Base-by-base conservation (phyloP, 208 protist genomes). In the Leptomonas seymouri region DNA sequence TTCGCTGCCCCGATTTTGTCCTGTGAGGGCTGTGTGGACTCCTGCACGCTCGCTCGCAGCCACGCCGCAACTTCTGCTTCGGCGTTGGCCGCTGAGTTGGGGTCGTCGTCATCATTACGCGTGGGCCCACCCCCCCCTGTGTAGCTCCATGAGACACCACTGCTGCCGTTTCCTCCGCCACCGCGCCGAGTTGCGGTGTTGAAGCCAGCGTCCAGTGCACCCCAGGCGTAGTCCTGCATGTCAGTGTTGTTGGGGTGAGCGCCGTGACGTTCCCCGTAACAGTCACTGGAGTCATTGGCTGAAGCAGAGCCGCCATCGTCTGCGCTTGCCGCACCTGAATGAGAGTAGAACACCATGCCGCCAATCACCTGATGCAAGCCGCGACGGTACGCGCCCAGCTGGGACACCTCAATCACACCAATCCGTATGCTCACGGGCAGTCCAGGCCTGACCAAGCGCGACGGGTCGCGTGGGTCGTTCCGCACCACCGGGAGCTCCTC, bases 11-110 rank as follows among this genome's bases (percentile, higher is more conserved):
- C n/a, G 5, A 15, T 12, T 2, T 12, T 8, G 16, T 34, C 21
- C 18, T 42, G 54, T 7, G n/a, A 12, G 34, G 61, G 34, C 25
- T 64, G 53, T 39, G 60, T 36, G 44, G 63, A 39, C 28, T 76
- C 71, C 14, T 62, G 44, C 9, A 68, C 48, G 21, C 63, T 71
- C 23, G 62, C 71, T 3, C 46, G 62, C 25, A 77, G 51, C 71
- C 74, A 71, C 30, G 62, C 62, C 31, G 67, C 25, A 8, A 72
- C 60, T 23, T 74, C 74, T 4, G 51, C 59, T 51, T 70, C 58
- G 11, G 69, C 74, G 8, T 59, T 64, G 16, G 59, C 58, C 14
- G 58, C 58, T 1, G 58, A 64, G 58, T 64, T 41, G n/a, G 44
- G 20, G 42, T 64, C 58, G 28, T 64, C 58, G 28, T 36, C 64